A percentile compares a stretch with the other conserved stretches of the same genome.
These are phyloP conservation scores for Phytophthora melonis DNA, from an alignment of 352 stramenopile species.

Conservation along the genomic window DNA sequence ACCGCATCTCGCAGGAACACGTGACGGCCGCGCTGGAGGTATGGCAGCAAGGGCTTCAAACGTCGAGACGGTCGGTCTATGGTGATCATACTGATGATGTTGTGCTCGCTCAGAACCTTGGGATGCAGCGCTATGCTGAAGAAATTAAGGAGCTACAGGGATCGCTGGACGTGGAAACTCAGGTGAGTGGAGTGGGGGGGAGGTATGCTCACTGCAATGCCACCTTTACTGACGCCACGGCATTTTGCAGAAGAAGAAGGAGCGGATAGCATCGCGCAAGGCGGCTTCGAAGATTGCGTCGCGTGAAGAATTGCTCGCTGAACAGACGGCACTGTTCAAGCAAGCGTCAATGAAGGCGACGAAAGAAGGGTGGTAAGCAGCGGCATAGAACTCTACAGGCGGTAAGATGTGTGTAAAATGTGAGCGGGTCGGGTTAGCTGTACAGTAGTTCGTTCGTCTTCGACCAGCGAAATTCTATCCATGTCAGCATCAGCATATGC, in stretches of 20 bases:
- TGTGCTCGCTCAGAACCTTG: conserved; percentile 38
- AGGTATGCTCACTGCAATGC: background rate
- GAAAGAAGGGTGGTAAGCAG: conserved; percentile 68
- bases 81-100: background rate
- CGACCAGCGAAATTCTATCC: conserved; percentile 9
- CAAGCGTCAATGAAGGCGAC: conserved; percentile 67
- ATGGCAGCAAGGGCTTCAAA: background rate
- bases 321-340: conserved; percentile 82
- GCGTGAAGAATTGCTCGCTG: conserved; percentile 69
- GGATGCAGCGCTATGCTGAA: conserved; percentile 46
- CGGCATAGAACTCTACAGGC: conserved; percentile 1
- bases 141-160: conserved; percentile 46
- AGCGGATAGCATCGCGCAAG: conserved; percentile 53
- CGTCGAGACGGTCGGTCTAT: background rate
- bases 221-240: background rate
- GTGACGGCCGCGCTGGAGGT: conserved; percentile 68
- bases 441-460: background rate
- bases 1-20: conserved; percentile 72
- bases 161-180: conserved; percentile 32
- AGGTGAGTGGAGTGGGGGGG: conserved; percentile 27
- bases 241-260: conserved; percentile 49
- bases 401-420: conserved; percentile 10
- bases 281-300: conserved; percentile 37
- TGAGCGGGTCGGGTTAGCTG: background rate
- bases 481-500: background rate